Evolutionary conservation across 805 yeast species (phyloP).

Genomic region (Suhomyces vadensis): DNA sequence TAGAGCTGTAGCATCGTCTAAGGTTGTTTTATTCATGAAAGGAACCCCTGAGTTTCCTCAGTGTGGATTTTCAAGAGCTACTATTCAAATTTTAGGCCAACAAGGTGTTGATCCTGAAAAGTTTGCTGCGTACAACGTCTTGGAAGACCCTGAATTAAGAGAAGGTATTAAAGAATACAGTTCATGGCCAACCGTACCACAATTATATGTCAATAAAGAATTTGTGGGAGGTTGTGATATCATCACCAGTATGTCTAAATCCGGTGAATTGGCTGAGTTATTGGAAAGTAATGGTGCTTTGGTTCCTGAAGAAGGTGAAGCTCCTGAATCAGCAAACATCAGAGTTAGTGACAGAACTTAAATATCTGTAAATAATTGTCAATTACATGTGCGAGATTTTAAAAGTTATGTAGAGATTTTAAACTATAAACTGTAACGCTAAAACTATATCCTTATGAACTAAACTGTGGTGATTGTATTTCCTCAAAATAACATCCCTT

Average conservation of each 20-base stretch:
- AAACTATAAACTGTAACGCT: neutral
- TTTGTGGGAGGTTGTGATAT: constrained; percentile 98
- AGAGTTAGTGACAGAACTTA: constrained; percentile 38
- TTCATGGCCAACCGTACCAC: constrained; percentile 99
- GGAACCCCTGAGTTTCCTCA: constrained; percentile 98
- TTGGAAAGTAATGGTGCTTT: constrained; percentile 77
- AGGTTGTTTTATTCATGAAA: constrained; percentile 96
- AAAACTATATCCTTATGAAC: constrained; percentile 1
- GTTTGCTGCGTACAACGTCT: constrained; percentile 95
- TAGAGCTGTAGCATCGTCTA: constrained; percentile 82
- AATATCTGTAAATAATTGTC: neutral
- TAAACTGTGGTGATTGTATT: neutral
- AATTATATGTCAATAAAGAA: constrained; percentile 84
- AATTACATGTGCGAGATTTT: neutral
- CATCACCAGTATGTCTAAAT: constrained; percentile 83
- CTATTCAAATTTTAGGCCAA: constrained; percentile 89
- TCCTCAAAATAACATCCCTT: neutral
- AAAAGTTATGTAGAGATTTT: neutral
- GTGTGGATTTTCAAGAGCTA: constrained; percentile 95
- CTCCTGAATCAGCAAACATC: constrained; percentile 28
- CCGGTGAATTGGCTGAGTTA: constrained; percentile 86
- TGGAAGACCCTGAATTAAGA: constrained; percentile 92
- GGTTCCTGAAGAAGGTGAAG: constrained; percentile 73
- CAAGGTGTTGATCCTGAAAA: constrained; percentile 96
- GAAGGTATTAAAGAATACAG: constrained; percentile 94